Base-by-base conservation (phyloP, 306 rosid genomes). In the Corylus heterophylla region DNA sequence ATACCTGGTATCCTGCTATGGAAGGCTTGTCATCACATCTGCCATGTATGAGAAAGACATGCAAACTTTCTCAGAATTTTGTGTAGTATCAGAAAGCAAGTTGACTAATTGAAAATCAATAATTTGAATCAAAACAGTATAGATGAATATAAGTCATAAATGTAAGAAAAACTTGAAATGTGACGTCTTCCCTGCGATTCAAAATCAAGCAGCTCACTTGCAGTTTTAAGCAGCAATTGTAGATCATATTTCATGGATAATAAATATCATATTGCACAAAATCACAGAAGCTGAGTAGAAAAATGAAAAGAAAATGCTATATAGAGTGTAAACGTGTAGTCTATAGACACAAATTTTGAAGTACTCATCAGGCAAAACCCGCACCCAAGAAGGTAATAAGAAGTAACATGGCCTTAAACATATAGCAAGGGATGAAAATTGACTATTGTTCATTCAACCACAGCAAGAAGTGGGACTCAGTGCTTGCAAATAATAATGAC, bases 11-110 rank as follows among this genome's bases (percentile, higher is more conserved):
- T 10, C 5, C 37, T 1, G 69, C 39, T 55, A 58, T 0, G 10
- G 64, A 45, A 3, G 79, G 74, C 69, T 25, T 67, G 49, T 81
- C 85, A 74, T 85, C 78, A 63, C 74, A 73, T 27, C 87, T 76
- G 77, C 39, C n/a, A 17, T 20, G 54, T 47, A 31, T 9, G 27
- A 66, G 5, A 66, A 22, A 58, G 7, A 42, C 45, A 42, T 5
- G 45, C 29, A 22, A 20, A 9, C 27, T 58, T 22, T 22, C 27
- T 58, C 31, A 58, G 27, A 58, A 22, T 22, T 42, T 58, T 22
- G 12, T 58, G 31, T 8, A 9, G 64, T 56, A 56, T 20, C 1
- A 10, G 25, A 7, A 56, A 56, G 17, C 14, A 9, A 49, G 13
- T 11, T 49, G 3, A 49, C 52, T 49, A 49, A 2, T 49, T 42